These are phyloP conservation scores for Aureobasidium sp. DNA, from an alignment of 2,329 filamentous ascomycete species.

Conservation along the genomic window DNA sequence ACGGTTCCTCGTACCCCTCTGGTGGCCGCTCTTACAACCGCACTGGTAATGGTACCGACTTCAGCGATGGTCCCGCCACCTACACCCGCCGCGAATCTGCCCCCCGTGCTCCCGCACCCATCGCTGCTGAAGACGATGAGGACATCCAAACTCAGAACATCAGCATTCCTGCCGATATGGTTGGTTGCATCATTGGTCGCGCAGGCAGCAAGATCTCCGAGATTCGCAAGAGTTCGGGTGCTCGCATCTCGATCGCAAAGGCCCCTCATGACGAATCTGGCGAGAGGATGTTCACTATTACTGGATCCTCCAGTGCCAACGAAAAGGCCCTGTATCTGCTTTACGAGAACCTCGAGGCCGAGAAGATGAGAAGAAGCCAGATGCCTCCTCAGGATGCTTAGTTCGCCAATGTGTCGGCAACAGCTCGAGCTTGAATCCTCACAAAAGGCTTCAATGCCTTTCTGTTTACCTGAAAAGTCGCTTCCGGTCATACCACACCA, in stretches of 20 bases:
- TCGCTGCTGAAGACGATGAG: constrained; percentile 91
- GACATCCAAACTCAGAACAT: constrained; percentile 99
- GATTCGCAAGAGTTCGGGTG: constrained; percentile 93
- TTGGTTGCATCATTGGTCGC: constrained; percentile 97
- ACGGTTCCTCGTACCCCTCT: constrained; percentile 50
- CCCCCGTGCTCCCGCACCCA: constrained; percentile 67
- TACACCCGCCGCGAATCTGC: constrained; percentile 72
- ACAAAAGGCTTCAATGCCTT: not conserved
- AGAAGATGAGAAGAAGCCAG: constrained; percentile 97
- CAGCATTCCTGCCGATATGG: constrained; percentile 98
- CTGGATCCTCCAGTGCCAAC: constrained; percentile 87
- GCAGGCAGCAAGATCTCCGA: constrained; percentile 96
- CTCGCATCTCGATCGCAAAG: constrained; percentile 96
- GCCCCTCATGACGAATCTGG: constrained; percentile 94
- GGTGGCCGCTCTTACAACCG: constrained; percentile 55
- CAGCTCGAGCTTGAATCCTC: not conserved
- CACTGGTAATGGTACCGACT: constrained; percentile 94
- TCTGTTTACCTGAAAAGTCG: not conserved
- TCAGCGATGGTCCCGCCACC: constrained; percentile 70
- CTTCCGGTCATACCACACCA: not conserved
- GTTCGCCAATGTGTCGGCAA: constrained; percentile 2
- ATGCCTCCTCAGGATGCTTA: constrained; percentile 38
- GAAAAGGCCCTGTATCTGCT: constrained; percentile 93
- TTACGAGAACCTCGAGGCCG: constrained; percentile 97
- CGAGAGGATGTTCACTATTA: constrained; percentile 99